Conservation (phyloP, 176 grass and related monocot species). For the Phoenix roebelenii region DNA sequence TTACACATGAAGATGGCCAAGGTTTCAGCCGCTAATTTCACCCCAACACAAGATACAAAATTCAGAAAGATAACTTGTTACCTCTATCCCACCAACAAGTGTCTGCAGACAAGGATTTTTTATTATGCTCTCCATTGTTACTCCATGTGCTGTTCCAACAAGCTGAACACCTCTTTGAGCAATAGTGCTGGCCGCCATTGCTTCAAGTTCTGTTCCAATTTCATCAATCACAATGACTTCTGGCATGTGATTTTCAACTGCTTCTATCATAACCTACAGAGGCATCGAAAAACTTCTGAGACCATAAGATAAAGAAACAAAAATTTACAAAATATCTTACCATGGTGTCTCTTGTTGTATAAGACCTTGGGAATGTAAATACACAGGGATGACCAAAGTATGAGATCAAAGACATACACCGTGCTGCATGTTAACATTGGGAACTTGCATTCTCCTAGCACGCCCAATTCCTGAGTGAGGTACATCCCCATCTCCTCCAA, state of each 20-base stretch:
- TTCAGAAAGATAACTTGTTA: conserved; percentile 2
- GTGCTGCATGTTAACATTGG: conserved; percentile 95
- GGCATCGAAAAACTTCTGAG: neutral
- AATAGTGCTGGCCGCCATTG: conserved; percentile 92
- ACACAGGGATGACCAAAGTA: conserved; percentile 7
- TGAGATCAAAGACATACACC: conserved; percentile 37
- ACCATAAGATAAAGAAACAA: neutral
- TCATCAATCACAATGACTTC: conserved; percentile 99
- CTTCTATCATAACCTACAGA: conserved; percentile 89
- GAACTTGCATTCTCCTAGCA: conserved; percentile 98
- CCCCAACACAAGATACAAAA: too few species aligned
- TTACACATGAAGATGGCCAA: too few species aligned
- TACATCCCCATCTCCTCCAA: conserved; percentile 93
- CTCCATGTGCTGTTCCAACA: conserved; percentile 93
- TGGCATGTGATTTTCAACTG: conserved; percentile 99
- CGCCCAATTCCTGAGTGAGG: conserved; percentile 88
- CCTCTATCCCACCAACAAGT: conserved; percentile 97
- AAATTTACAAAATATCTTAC: neutral
- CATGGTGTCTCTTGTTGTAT: too few species aligned
- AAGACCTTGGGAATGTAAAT: too few species aligned
- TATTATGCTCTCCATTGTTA: conserved; percentile 93
- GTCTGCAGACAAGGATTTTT: conserved; percentile 94
- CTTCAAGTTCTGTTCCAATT: conserved; percentile 95
- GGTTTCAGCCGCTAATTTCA: too few species aligned
- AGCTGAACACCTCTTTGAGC: conserved; percentile 98